Percentiles rank a stretch among this genome's conserved stretches.
Evolutionary conservation across 1,284 basidiomycete genomes (phyloP).

Genomic region (Caloboletus firmus): DNA sequence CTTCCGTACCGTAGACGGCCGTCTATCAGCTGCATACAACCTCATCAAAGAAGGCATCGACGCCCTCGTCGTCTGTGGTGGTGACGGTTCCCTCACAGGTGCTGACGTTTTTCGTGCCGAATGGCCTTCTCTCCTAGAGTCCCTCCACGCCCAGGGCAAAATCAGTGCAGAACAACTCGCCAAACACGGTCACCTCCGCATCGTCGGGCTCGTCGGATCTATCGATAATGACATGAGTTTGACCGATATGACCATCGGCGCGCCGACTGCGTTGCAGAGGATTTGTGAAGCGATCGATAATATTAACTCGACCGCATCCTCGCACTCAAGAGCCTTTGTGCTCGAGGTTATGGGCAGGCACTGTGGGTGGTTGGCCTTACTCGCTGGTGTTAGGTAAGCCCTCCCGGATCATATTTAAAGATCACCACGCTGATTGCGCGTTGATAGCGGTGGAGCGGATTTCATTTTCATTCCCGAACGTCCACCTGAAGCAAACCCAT

Average conservation of each 20-base stretch:
- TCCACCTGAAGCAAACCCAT: slow-evolving; percentile 76
- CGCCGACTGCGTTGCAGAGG: slow-evolving; percentile 90
- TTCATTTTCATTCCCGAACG: slow-evolving; percentile 97
- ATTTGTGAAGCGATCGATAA: slow-evolving; percentile 99
- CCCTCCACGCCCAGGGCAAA: slow-evolving; percentile 66
- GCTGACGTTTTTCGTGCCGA: slow-evolving; percentile 93
- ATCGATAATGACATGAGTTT: slow-evolving; percentile 99
- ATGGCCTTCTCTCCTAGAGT: slow-evolving; percentile 83
- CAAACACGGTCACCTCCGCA: slow-evolving; percentile 82
- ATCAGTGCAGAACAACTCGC: slow-evolving; percentile 77
- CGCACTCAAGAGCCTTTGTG: slow-evolving; percentile 97
- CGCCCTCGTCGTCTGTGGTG: slow-evolving; percentile 94
- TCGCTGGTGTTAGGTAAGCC: slow-evolving; percentile 84
- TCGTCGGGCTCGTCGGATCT: slow-evolving; percentile 95
- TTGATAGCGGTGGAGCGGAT: slow-evolving; percentile 82
- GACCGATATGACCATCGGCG: slow-evolving; percentile 97
- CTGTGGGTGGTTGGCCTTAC: slow-evolving; percentile 95
- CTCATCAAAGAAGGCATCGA: slow-evolving; percentile 96
- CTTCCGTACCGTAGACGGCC: slow-evolving; percentile 88
- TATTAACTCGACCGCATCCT: slow-evolving; percentile 94
- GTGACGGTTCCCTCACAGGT: slow-evolving; percentile 94
- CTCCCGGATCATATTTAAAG: not conserved
- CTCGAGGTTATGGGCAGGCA: slow-evolving; percentile 99
- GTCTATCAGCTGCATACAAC: slow-evolving; percentile 85
- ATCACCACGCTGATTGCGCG: slow-evolving; percentile 10